Conservation (phyloP, 1,139 yeast species). For the Candida sanyaensis region DNA sequence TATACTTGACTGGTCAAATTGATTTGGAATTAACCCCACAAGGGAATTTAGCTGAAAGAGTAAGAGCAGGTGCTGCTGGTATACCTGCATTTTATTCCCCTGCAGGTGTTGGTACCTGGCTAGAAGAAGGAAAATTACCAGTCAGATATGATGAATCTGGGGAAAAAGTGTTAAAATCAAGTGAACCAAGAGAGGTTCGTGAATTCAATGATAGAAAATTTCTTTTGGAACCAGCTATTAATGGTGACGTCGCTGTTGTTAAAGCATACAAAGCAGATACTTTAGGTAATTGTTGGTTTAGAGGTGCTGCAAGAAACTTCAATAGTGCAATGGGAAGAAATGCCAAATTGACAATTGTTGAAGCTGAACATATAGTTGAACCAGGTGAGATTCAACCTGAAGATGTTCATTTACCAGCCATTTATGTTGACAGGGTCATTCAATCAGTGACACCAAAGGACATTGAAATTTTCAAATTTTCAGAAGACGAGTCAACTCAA, state of each 20-base stretch:
- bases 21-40: constrained; percentile 52
- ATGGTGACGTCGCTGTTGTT: constrained; percentile 48
- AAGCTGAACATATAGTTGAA: constrained; percentile 52
- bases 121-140: constrained; percentile 51
- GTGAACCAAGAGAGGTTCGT: constrained; percentile 42
- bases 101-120: constrained; percentile 54
- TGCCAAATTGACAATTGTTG: constrained; percentile 48
- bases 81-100: constrained; percentile 52
- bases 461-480: constrained; percentile 35
- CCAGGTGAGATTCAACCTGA: constrained; percentile 48
- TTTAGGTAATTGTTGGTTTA: constrained; percentile 49
- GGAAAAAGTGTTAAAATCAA: constrained; percentile 31
- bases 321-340: constrained; percentile 48
- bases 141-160: constrained; percentile 37
- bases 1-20: constrained; percentile 44
- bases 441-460: constrained; percentile 43
- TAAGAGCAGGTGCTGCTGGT: constrained; percentile 52
- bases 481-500: constrained; percentile 12
- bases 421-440: constrained; percentile 42
- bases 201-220: constrained; percentile 44
- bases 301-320: constrained; percentile 50
- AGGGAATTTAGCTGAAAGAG: constrained; percentile 51
- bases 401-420: constrained; percentile 49
- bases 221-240: constrained; percentile 43
- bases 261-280: constrained; percentile 51